Evolutionary conservation across 2,329 filamentous ascomycete species (phyloP).

Genomic region (Rhinocladiella similis): DNA sequence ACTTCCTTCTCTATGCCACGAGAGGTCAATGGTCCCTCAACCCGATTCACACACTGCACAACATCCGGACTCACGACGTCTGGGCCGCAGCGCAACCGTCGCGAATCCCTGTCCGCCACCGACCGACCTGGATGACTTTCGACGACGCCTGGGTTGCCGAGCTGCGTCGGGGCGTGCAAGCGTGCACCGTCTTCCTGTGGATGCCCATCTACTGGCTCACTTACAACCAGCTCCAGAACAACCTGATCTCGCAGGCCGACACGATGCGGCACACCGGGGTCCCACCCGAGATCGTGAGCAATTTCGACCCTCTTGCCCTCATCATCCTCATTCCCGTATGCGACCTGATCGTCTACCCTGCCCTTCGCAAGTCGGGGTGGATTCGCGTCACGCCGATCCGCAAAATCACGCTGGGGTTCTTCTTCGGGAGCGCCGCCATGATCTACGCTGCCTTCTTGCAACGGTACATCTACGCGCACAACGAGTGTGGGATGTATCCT

Average conservation of each 20-base stretch:
- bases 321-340: slow-evolving; percentile 46
- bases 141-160: slow-evolving; percentile 83
- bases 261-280: slow-evolving; percentile 56
- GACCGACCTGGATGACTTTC: slow-evolving; percentile 75
- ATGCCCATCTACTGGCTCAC: slow-evolving; percentile 49
- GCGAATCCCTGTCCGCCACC: slow-evolving; percentile 53
- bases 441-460: slow-evolving; percentile 62
- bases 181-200: slow-evolving; percentile 68
- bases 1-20: slow-evolving; percentile 60
- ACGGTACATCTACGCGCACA: slow-evolving; percentile 53
- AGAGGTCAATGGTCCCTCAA: slow-evolving; percentile 65
- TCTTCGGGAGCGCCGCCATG: slow-evolving; percentile 63
- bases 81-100: slow-evolving; percentile 72
- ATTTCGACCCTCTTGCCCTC: slow-evolving; percentile 61
- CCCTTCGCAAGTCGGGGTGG: slow-evolving; percentile 57
- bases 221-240: slow-evolving; percentile 26
- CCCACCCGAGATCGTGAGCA: slow-evolving; percentile 61
- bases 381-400: slow-evolving; percentile 74
- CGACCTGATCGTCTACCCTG: slow-evolving; percentile 57
- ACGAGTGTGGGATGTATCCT: slow-evolving; percentile 51
- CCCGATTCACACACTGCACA: slow-evolving; percentile 55
- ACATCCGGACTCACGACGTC: slow-evolving; percentile 58
- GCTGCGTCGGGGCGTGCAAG: slow-evolving; percentile 66
- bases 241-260: slow-evolving; percentile 47
- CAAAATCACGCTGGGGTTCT: slow-evolving; percentile 71